Percentiles rank a stretch among this genome's conserved stretches.
These are phyloP conservation scores for Penicillium hordei DNA, from an alignment of 2,329 filamentous ascomycete genomes.

Conservation along the genomic window DNA sequence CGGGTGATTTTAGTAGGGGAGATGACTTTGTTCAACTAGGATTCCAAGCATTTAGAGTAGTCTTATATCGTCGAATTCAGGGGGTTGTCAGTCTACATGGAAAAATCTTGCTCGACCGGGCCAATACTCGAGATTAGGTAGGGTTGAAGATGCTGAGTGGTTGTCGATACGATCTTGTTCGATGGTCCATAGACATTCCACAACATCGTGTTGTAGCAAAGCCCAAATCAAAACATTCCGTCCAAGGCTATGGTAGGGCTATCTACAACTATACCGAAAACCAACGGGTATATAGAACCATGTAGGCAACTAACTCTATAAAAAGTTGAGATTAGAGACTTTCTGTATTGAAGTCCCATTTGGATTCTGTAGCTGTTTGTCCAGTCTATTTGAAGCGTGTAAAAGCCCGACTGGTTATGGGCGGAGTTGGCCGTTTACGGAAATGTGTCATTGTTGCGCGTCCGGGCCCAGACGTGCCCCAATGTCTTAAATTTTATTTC, in stretches of 20 bases:
- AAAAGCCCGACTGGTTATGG: background rate
- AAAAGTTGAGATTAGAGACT: background rate
- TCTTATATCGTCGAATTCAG: background rate
- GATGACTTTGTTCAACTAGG: background rate
- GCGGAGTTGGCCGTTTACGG: background rate
- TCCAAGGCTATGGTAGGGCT: background rate
- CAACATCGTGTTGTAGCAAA: background rate
- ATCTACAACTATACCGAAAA: background rate
- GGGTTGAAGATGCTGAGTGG: background rate
- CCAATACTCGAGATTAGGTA: background rate
- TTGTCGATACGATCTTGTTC: background rate
- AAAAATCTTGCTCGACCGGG: background rate
- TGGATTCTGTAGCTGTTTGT: background rate
- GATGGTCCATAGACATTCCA: background rate
- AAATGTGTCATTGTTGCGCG: constrained; percentile 10
- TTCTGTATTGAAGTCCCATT: background rate
- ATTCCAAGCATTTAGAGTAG: background rate
- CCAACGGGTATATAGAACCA: background rate
- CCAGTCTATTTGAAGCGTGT: no score
- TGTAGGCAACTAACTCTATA: background rate
- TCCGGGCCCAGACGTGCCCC: constrained; percentile 1
- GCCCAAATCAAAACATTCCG: background rate
- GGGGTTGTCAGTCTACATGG: background rate
- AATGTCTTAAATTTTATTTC: background rate
- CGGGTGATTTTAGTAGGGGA: background rate